phyloP scores from a whole-genome alignment of 1,139 yeast species.

The Zygosaccharomyces pseudobailii region DNA sequence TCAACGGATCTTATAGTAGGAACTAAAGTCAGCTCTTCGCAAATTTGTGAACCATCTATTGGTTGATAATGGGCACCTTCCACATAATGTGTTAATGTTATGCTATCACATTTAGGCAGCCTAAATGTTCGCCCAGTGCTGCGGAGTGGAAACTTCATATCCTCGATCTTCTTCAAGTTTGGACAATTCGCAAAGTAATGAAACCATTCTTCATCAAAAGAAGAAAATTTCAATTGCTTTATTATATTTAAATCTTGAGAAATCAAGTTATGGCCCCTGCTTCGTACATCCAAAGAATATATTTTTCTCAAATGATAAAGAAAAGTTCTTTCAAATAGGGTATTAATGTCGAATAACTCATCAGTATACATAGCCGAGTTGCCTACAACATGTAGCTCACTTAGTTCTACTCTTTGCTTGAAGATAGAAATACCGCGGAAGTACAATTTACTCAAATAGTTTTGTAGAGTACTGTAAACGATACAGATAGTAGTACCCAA shows the following conservation, averaged over 20 bases:
- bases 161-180: slow-evolving; percentile 16
- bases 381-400: slow-evolving; percentile 28
- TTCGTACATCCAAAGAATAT: slow-evolving; percentile 22
- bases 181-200: slow-evolving; percentile 19
- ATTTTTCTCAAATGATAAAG: slow-evolving; percentile 18
- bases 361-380: slow-evolving; percentile 4
- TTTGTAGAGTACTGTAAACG: slow-evolving; percentile 21
- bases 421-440: slow-evolving; percentile 21
- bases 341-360: slow-evolving; percentile 23
- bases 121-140: slow-evolving; percentile 6
- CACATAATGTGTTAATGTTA: slow-evolving; percentile 20
- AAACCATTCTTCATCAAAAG: slow-evolving; percentile 7
- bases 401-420: slow-evolving; percentile 11
- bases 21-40: slow-evolving; percentile 12
- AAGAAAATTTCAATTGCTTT: slow-evolving; percentile 16
- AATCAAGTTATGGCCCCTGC: slow-evolving; percentile 11
- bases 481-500: slow-evolving; percentile 19
- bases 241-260: slow-evolving; percentile 19
- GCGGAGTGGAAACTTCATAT: slow-evolving; percentile 21
- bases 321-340: slow-evolving; percentile 24
- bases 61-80: slow-evolving; percentile 15
- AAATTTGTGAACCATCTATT: slow-evolving; percentile 21
- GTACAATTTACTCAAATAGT: slow-evolving; percentile 27
- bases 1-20: slow-evolving; percentile 18
- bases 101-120: slow-evolving; percentile 23